Evolutionary conservation across 257 asterid genomes (phyloP).

Genomic region (Solanum paucissectum): DNA sequence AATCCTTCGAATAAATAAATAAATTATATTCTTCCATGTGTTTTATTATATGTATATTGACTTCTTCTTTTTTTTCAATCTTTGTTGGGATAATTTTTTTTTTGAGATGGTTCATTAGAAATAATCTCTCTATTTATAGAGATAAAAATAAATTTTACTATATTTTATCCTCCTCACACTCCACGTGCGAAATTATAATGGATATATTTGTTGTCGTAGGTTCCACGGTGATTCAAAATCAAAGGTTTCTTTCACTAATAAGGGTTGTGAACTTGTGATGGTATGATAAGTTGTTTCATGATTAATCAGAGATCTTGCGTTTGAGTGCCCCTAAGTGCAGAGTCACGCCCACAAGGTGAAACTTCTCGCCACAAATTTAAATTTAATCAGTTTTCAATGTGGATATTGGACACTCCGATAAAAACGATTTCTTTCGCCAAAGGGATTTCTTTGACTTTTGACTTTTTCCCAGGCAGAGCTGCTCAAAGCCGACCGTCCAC

Average conservation of each 20-base stretch:
- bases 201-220: no score
- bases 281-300: no score
- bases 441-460: constrained; percentile 9
- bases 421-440: no score
- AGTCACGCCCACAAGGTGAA: accelerated
- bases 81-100: no score
- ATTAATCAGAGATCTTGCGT: accelerated
- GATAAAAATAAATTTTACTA: neutral
- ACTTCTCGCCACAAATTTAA: accelerated
- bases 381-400: accelerated
- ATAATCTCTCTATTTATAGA: no score
- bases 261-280: neutral
- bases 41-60: no score
- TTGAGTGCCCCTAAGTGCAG: accelerated
- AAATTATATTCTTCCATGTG: no score
- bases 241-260: neutral
- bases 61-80: no score
- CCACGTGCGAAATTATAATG: accelerated
- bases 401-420: accelerated
- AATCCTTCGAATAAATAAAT: neutral
- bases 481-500: constrained; percentile 29
- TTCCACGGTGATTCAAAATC: accelerated
- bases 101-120: neutral
- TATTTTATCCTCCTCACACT: no score
- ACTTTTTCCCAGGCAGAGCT: neutral